Evolutionary conservation across 805 yeast genomes (phyloP).

Genomic region (Sungouiozyma ichnusensis): DNA sequence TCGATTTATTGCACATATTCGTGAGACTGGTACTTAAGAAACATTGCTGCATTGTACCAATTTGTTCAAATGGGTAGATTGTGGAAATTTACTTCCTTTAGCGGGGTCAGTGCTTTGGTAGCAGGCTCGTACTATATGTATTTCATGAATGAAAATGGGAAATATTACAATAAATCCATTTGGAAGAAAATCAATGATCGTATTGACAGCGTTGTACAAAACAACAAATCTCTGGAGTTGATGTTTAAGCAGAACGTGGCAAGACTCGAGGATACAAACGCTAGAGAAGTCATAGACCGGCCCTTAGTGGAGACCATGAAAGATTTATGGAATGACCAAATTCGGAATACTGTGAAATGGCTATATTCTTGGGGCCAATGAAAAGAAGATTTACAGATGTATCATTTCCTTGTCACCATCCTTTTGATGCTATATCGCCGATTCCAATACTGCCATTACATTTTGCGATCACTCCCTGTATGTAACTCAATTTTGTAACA

Average conservation of each 20-base stretch:
- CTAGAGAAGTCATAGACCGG: constrained; percentile 10
- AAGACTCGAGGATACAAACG: constrained; percentile 1
- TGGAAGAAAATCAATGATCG: constrained; percentile 16
- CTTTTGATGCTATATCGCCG: too few relatives aligned
- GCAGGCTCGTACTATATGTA: constrained; percentile 19
- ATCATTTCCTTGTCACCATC: not conserved
- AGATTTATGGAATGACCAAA: constrained; percentile 24
- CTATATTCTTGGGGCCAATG: constrained; percentile 20
- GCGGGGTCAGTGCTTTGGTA: constrained; percentile 11
- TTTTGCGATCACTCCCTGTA: too few relatives aligned
- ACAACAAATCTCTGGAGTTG: constrained; percentile 10
- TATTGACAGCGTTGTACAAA: constrained; percentile 16
- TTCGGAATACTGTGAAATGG: constrained; percentile 19
- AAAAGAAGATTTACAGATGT: too few relatives aligned
- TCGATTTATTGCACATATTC: too few relatives aligned
- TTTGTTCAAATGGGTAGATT: constrained; percentile 21
- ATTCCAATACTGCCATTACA: too few relatives aligned
- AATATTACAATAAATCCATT: constrained; percentile 15
- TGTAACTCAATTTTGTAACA: not conserved
- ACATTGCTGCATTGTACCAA: too few relatives aligned
- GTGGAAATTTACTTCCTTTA: constrained; percentile 14
- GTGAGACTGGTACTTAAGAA: too few relatives aligned
- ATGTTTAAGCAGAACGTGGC: constrained; percentile 4
- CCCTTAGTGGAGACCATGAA: constrained; percentile 22
- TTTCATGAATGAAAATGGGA: constrained; percentile 16